Evolutionary conservation across 768 basidiomycete genomes (phyloP), one percentile per base, ranked within the genome.

Genomic region (Coprinopsis strossmayeri): DNA sequence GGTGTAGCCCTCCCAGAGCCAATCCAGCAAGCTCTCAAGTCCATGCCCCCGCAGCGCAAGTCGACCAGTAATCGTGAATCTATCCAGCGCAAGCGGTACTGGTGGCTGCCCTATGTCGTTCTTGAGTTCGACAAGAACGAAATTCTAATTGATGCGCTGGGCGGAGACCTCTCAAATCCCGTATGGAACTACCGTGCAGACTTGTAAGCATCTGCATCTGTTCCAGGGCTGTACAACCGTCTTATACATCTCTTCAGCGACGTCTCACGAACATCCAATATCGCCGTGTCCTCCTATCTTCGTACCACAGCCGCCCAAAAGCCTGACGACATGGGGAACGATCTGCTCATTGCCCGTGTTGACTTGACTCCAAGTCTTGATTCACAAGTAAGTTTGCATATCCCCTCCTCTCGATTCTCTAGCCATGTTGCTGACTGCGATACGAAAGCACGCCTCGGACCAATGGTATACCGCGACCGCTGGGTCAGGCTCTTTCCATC

Each of bases 61-160:
- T 77, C 79, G 5, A 76, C 78, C 3, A 84, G 81, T 65, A 86
- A 90, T 63, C 78, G 94, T 38, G 95, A 97, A 58, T 93, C 89
- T 60, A 70, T 94, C 64, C 93, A 95, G 63, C 78, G 96, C 55
- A 91, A 84, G 65, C 91, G 93, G 51, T 87, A 84, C 67, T 92
- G 91, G 91, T 93, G 88, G 89, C 77, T 99, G 28, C 96, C 96
- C 24, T 98, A 88, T 57, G 88, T 98, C 62, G 96, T 98, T 34
- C 83, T 99, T 57, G 94, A 97, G 69, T 95, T 94, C 71, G 89
- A 92, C 70, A 92, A 91, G 76, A 98, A 98, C 67, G 94, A 98
- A 65, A 84, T 98, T 57, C 70, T 99, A 55, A 85, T 98, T 49
- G 95, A 98, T 70, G 93, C 94, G 10, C 77, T 97, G 59, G 93